A percentile compares a stretch with the other conserved stretches of the same genome.
These are phyloP conservation scores for Noccaea bulbosa DNA, from an alignment of 345 rosid genomes.

Conservation along the genomic window DNA sequence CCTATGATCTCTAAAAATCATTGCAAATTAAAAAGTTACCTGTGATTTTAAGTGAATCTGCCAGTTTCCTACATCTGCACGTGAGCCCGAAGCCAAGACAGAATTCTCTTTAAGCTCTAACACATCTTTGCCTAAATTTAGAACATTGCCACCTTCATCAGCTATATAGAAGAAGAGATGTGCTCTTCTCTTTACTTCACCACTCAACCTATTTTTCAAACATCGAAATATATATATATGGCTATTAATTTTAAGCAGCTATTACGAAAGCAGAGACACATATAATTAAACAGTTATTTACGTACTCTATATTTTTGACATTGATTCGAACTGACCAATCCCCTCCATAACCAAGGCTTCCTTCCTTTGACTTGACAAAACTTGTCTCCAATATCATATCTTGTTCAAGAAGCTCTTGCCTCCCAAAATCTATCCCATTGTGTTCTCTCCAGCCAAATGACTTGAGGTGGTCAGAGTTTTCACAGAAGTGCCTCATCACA, in stretches of 20 bases:
- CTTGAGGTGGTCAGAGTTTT: slow-evolving; percentile 67
- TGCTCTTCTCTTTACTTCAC: slow-evolving; percentile 54
- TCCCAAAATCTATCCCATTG: slow-evolving; percentile 89
- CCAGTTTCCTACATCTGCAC: slow-evolving; percentile 71
- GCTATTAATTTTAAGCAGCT: background rate
- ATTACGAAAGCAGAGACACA: background rate
- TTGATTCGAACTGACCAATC: slow-evolving; percentile 85
- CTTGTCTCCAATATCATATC: slow-evolving; percentile 68
- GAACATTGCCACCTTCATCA: slow-evolving; percentile 72
- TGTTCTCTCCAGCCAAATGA: slow-evolving; percentile 86
- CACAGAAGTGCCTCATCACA: slow-evolving; percentile 77
- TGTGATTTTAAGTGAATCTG: slow-evolving; percentile 74
- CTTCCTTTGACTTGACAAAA: slow-evolving; percentile 74
- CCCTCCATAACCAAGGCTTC: slow-evolving; percentile 89
- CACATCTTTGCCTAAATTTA: slow-evolving; percentile 50
- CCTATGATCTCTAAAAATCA: background rate
- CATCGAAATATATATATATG: background rate
- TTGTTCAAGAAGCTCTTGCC: slow-evolving; percentile 71
- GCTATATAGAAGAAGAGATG: slow-evolving; percentile 88
- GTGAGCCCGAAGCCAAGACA: slow-evolving; percentile 73
- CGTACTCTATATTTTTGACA: slow-evolving; percentile 56
- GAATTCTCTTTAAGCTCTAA: slow-evolving; percentile 47
- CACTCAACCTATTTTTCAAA: slow-evolving; percentile 47
- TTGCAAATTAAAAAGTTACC: slow-evolving; percentile 49
- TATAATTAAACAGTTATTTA: background rate